A percentile compares a stretch with the other conserved stretches of the same genome.
phyloP scores from a whole-genome alignment of 371 early-diverging fungal genomes.

The Mortierella sp. region DNA sequence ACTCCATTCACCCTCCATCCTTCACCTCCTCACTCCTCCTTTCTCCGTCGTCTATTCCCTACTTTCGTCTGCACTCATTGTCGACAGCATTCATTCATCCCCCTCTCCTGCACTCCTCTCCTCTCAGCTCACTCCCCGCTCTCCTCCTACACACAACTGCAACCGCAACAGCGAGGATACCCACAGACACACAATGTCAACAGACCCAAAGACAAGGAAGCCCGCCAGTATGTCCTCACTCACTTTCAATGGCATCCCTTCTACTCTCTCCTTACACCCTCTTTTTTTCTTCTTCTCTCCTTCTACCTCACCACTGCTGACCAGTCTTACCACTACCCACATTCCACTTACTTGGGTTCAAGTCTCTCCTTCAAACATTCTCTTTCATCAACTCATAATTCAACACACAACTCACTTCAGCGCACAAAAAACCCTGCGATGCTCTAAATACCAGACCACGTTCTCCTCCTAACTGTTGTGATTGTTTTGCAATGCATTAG shows the following conservation, averaged over 20 bases:
- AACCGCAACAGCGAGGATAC: background rate
- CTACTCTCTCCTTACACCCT: background rate
- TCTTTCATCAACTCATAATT: background rate
- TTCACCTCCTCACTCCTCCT: background rate
- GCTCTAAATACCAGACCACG: too few species aligned
- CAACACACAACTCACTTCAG: background rate
- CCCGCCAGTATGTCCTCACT: conserved; percentile 47
- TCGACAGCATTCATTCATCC: background rate
- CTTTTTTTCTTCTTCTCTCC: background rate
- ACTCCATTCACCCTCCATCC: background rate
- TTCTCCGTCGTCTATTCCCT: background rate
- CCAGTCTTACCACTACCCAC: background rate
- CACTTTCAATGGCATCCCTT: background rate
- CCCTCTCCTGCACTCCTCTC: background rate
- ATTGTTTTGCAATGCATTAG: conserved; percentile 51
- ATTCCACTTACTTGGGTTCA: background rate
- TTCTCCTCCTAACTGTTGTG: too few species aligned
- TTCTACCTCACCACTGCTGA: background rate
- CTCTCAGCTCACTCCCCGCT: conserved; percentile 8
- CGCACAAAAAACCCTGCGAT: too few species aligned
- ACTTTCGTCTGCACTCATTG: background rate
- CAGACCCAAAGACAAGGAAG: conserved; percentile 56
- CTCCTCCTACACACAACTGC: background rate
- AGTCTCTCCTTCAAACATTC: too few species aligned
- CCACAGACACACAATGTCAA: conserved; percentile 28